Evolutionary conservation across 1,284 basidiomycete species (phyloP), one percentile per base, ranked within the genome.

Genomic region (Takashimella koratensis): DNA sequence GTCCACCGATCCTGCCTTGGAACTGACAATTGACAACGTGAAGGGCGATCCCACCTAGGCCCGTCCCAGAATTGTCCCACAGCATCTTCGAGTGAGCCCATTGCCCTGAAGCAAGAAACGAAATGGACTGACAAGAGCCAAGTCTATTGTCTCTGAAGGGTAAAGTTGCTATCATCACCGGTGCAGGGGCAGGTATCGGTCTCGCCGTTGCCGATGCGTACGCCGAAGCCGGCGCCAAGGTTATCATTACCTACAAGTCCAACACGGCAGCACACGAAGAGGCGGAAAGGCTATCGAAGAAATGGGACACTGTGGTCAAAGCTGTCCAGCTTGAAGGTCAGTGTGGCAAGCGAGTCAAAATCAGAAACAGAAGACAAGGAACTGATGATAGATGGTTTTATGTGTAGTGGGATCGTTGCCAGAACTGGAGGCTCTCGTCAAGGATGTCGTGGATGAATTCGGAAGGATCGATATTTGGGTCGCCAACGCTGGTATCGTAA

Each of bases 211-310:
- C 47, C 36, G 36, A 40, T 40, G 47, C 36, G n/a, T 30, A 30
- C 22, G 47, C 47, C 21, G 47, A 48, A 40, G 42, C 42, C 36
- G 47, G 47, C 39, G 47, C 47, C 23, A 27, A 39, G 16, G 11
- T 48, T 16, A 40, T 40, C 47, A 39, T 48, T 40, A 48, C 47
- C 16, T 48, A 48, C 47, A 13, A 30, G 5, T 48, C 36, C 47
- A 48, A 48, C 36, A 40, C 39, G 39, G 47, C 36, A 4, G 47
- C 47, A 12, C 36, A 48, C 36, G 42, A 48, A 40, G 42, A 48
- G 36, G 47, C 23, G 36, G 42, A 48, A 40, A 40, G 42, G 21
- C 47, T 48, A 22, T 12, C 10, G 16, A 40, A 48, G 10, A 48
- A 40, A 23, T 48, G 42, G 22, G 47, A 40, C 23, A 24, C 42